Conservation (phyloP, 129 eudicot genomes). For the Escallonia rubra region DNA sequence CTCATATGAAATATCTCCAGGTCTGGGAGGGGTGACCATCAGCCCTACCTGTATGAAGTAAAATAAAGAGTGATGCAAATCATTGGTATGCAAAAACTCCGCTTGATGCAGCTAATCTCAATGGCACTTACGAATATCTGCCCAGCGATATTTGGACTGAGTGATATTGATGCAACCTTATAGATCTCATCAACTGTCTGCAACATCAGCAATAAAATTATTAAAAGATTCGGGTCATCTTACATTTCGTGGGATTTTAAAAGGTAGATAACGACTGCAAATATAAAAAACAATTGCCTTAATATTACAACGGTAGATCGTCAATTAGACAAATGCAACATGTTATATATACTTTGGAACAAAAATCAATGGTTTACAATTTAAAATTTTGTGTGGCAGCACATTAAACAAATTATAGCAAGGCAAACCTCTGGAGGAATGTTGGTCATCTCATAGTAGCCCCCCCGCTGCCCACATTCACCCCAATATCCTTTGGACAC, state of each 20-base stretch:
- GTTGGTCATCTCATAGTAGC: constrained; percentile 98
- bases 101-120: not conserved
- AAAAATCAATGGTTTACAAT: too few relatives aligned
- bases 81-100: not conserved
- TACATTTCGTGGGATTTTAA: too few relatives aligned
- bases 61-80: constrained; percentile 1
- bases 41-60: constrained; percentile 58
- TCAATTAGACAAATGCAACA: too few relatives aligned
- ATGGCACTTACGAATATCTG: constrained; percentile 82
- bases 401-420: not conserved
- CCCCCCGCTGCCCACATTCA: constrained; percentile 99
- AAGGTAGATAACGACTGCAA: too few relatives aligned
- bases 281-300: too few relatives aligned
- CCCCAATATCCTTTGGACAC: constrained; percentile 97
- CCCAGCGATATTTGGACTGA: constrained; percentile 93
- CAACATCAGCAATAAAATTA: constrained; percentile 15
- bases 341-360: too few relatives aligned
- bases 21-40: constrained; percentile 95
- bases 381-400: not conserved
- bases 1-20: constrained; percentile 91
- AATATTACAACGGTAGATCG: too few relatives aligned
- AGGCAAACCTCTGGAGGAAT: constrained; percentile 77
- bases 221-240: too few relatives aligned
- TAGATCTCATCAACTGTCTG: constrained; percentile 99
- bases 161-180: constrained; percentile 93